A percentile compares a stretch with the other conserved stretches of the same genome.
phyloP scores from a whole-genome alignment of 768 basidiomycete genomes.

The Termitomyces eurrhizus region DNA sequence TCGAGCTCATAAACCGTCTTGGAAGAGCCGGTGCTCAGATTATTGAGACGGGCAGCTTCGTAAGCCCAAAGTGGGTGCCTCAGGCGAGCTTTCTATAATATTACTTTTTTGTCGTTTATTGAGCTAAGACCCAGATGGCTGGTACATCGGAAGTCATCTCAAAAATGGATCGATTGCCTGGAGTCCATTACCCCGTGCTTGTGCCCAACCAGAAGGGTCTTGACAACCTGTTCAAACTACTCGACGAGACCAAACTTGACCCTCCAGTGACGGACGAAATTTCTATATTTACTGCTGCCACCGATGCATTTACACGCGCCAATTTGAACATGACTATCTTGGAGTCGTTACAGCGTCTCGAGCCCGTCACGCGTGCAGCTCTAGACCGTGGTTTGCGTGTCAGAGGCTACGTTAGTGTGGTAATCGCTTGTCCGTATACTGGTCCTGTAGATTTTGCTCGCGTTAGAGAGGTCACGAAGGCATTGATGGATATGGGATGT shows the following conservation, averaged over 20 bases:
- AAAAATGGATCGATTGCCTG: constrained; percentile 45
- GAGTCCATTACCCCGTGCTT: constrained; percentile 73
- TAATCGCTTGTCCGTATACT: constrained; percentile 83
- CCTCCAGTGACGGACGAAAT: constrained; percentile 74
- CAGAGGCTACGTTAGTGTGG: constrained; percentile 83
- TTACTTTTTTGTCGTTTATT: neutral
- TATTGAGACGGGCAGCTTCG: constrained; percentile 88
- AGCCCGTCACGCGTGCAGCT: constrained; percentile 59
- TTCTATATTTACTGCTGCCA: constrained; percentile 85
- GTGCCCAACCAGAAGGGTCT: constrained; percentile 79
- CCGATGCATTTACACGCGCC: constrained; percentile 80
- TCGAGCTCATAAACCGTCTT: constrained; percentile 76
- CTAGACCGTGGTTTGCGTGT: constrained; percentile 61
- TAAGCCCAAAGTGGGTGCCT: constrained; percentile 91
- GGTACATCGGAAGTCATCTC: constrained; percentile 76
- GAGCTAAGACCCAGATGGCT: constrained; percentile 60
- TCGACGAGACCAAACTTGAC: constrained; percentile 33
- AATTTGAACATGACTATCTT: constrained; percentile 77
- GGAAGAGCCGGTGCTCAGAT: constrained; percentile 59
- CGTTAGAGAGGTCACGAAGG: constrained; percentile 68
- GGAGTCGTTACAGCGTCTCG: constrained; percentile 65
- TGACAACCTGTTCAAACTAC: constrained; percentile 58
- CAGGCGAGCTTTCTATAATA: constrained; percentile 48
- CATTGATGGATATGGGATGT: constrained; percentile 84
- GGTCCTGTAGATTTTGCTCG: constrained; percentile 62